Base-by-base conservation (phyloP, 2,329 filamentous ascomycete genomes). In the Trichoderma sp. region DNA sequence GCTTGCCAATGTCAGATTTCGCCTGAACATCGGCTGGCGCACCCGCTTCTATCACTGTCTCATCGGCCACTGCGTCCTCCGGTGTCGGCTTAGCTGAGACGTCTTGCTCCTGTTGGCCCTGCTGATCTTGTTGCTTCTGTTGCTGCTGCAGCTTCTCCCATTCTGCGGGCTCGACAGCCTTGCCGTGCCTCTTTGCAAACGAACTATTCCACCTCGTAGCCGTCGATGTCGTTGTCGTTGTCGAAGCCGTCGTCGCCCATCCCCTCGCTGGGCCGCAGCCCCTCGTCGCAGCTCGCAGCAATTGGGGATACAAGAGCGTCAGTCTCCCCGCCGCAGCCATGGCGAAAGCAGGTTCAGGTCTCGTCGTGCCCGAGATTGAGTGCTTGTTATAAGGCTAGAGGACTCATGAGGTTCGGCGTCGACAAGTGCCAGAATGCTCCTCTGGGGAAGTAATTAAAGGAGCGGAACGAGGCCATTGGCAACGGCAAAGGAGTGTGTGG, bases 261-360 rank as follows among this genome's bases (percentile, higher is more conserved):
- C 39, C 61, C 66, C 18, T 12, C 14, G 67, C 39, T 28, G 71
- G 67, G 60, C 57, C 32, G 63, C 61, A 43, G 69, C 68, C 67
- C 66, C 71, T 72, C 71, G 71, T 74, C 30, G 84, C 74, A 18
- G 86, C 84, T 70, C 90, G 88, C 80, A 91, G 88, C 70, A 93
- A 81, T 75, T 90, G 89, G 60, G 91, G 90, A 75, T 92, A 93
- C 21, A 93, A 84, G 77, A 93, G 93, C 18, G 88, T 88, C 73
- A 93, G 83, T 77, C 91, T 86, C 73, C 84, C 83, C 28, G 87
- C 85, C 74, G 90, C 86, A 89, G 93, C 93, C 43, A 70, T 70
- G 56, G 28, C 14, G 30, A 28, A 24, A 14, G 47, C 47, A 51
- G 47, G 9, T 51, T 51, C 47, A 24, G 47, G 47, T 56, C 30